A percentile compares a stretch with the other conserved stretches of the same genome.
Evolutionary conservation across 495 filamentous ascomycete species (phyloP).

Genomic region (Xylaria grammica): DNA sequence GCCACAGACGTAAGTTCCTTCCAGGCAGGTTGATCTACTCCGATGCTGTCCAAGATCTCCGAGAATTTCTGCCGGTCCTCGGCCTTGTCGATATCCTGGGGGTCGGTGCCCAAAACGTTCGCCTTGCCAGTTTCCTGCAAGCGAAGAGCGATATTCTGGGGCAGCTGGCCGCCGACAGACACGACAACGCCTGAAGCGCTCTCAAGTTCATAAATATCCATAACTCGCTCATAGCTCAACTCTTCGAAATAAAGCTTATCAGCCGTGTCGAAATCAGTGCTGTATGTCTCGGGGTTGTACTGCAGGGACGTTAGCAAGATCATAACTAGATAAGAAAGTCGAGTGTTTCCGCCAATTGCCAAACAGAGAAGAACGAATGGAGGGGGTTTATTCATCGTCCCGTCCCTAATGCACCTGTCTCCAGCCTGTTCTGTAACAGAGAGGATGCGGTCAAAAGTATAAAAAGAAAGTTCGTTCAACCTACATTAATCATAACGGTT

Average conservation of each 20-base stretch:
- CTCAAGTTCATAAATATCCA: slow-evolving; percentile 98
- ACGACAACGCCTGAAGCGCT: slow-evolving; percentile 87
- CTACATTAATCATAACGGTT: slow-evolving; percentile 93
- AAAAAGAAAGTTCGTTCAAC: slow-evolving; percentile 23
- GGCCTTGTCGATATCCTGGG: slow-evolving; percentile 92
- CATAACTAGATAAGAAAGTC: background rate
- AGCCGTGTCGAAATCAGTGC: slow-evolving; percentile 90
- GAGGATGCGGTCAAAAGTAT: slow-evolving; percentile 7
- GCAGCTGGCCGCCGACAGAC: slow-evolving; percentile 92
- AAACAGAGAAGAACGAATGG: background rate
- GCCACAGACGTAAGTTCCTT: slow-evolving; percentile 93
- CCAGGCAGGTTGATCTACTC: slow-evolving; percentile 95
- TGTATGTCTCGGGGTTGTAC: slow-evolving; percentile 27
- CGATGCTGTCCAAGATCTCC: slow-evolving; percentile 92
- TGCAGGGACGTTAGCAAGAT: slow-evolving; percentile 9
- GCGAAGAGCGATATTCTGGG: slow-evolving; percentile 94
- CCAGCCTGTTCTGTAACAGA: background rate
- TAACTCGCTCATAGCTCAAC: slow-evolving; percentile 93
- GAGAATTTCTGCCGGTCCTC: slow-evolving; percentile 99
- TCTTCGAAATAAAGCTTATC: slow-evolving; percentile 98
- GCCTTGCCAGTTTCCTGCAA: slow-evolving; percentile 91
- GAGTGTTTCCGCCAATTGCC: background rate
- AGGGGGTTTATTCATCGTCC: too few species aligned
- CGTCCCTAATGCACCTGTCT: background rate
- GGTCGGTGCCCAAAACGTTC: slow-evolving; percentile 88